Percentiles rank a stretch among this genome's conserved stretches.
Evolutionary conservation across 495 filamentous ascomycete genomes (phyloP).

Genomic region (Xylaria venustula): DNA sequence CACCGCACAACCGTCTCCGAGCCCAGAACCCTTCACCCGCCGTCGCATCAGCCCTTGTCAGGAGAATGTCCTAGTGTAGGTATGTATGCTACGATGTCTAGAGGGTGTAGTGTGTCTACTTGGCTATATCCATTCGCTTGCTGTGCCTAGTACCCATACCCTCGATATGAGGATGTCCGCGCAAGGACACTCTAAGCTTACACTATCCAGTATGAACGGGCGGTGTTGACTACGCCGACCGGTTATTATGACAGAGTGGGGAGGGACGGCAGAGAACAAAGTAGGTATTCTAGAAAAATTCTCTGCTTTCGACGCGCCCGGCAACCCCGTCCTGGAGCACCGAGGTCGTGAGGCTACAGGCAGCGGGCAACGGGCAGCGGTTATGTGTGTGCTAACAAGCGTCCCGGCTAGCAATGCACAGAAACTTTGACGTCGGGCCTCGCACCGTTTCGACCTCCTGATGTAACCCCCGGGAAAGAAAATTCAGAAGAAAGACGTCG

Average conservation of each 20-base stretch:
- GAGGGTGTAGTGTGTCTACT: background rate
- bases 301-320: background rate
- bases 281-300: background rate
- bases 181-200: too few relatives aligned
- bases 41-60: background rate
- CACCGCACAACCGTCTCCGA: background rate
- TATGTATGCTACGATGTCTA: background rate
- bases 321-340: conserved; percentile 1
- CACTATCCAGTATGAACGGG: background rate
- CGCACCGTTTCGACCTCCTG: background rate
- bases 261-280: background rate
- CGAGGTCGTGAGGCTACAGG: background rate
- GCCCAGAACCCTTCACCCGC: background rate
- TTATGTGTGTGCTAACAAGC: background rate
- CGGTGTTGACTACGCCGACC: background rate
- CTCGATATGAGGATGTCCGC: too few relatives aligned
- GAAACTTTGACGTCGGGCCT: background rate
- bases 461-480: background rate
- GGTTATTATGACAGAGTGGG: background rate
- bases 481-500: background rate
- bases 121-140: too few relatives aligned
- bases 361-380: background rate
- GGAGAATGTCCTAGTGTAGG: too few relatives aligned
- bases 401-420: background rate
- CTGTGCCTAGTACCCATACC: too few relatives aligned